phyloP scores from a whole-genome alignment of 306 rosid species.

The Prosopis cineraria region DNA sequence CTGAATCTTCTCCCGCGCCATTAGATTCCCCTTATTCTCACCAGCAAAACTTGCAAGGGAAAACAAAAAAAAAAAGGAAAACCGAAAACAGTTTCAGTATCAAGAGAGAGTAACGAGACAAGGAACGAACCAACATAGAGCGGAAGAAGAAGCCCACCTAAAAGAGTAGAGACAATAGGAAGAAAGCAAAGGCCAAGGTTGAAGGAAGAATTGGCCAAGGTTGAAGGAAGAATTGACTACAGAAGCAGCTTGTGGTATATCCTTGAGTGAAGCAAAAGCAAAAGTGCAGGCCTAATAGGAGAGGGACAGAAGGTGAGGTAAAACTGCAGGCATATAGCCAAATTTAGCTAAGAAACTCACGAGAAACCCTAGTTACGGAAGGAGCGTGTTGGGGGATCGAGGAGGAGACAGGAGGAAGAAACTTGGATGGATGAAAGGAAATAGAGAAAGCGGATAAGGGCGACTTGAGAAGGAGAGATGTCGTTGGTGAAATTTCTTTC shows the following conservation, averaged over 20 bases:
- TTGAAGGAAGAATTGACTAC: slow-evolving; percentile 30
- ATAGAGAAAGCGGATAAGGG: not conserved
- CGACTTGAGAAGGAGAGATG: no score
- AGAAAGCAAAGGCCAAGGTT: not conserved
- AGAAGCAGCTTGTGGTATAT: slow-evolving; percentile 24
- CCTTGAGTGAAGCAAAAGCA: slow-evolving; percentile 20
- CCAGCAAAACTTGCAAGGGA: not conserved
- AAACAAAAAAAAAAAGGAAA: not conserved
- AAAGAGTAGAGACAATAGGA: slow-evolving; percentile 19
- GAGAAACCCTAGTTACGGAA: slow-evolving; percentile 30
- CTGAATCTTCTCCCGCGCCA: slow-evolving; percentile 97
- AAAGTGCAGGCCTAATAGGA: slow-evolving; percentile 26
- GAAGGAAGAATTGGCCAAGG: not conserved
- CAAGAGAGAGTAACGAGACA: not conserved
- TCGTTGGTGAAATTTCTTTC: slow-evolving; percentile 39
- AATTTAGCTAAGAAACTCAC: slow-evolving; percentile 39
- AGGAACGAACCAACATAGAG: slow-evolving; percentile 42
- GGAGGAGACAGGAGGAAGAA: not conserved
- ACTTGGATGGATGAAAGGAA: not conserved
- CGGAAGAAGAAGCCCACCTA: slow-evolving; percentile 36
- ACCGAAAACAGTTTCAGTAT: slow-evolving; percentile 7
- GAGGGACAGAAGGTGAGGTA: slow-evolving; percentile 26
- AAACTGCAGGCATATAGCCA: slow-evolving; percentile 46
- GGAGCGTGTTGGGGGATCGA: slow-evolving; percentile 42
- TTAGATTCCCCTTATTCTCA: slow-evolving; percentile 26